Conservation (phyloP, 805 yeast genomes). For the Candida tibetensis region DNA sequence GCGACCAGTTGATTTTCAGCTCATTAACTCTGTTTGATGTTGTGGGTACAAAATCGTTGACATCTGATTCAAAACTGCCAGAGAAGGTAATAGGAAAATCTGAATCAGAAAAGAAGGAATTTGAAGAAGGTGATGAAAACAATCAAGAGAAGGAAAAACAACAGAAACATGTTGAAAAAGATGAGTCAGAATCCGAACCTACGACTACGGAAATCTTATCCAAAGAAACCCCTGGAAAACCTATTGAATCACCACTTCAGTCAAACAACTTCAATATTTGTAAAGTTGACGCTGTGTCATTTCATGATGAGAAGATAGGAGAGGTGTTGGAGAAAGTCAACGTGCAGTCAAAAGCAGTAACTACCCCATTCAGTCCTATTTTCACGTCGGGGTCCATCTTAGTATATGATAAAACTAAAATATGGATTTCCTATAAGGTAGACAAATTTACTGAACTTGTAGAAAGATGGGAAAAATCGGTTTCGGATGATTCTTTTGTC, state of each 20-base stretch:
- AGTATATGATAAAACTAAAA: slow-evolving; percentile 5
- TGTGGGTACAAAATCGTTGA: background rate
- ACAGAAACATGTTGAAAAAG: background rate
- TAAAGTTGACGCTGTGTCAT: slow-evolving; percentile 3
- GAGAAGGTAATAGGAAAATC: background rate
- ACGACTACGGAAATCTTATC: too few species aligned
- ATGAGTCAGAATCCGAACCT: background rate
- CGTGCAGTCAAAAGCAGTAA: background rate
- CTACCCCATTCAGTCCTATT: background rate
- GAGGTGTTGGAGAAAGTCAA: background rate
- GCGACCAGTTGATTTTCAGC: slow-evolving; percentile 17
- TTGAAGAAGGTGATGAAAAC: background rate
- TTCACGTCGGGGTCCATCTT: slow-evolving; percentile 2
- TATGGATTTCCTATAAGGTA: slow-evolving; percentile 10
- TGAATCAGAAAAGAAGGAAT: background rate
- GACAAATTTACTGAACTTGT: slow-evolving; percentile 1
- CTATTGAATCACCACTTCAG: background rate
- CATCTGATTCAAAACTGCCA: background rate
- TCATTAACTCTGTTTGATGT: slow-evolving; percentile 25
- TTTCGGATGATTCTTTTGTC: background rate
- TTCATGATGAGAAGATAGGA: background rate
- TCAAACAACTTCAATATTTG: background rate
- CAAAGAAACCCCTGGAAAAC: background rate
- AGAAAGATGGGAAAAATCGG: background rate
- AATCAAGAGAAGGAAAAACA: background rate